Evolutionary conservation across 176 grass and related monocot genomes (phyloP).

Genomic region (Rhynchospora pubera): DNA sequence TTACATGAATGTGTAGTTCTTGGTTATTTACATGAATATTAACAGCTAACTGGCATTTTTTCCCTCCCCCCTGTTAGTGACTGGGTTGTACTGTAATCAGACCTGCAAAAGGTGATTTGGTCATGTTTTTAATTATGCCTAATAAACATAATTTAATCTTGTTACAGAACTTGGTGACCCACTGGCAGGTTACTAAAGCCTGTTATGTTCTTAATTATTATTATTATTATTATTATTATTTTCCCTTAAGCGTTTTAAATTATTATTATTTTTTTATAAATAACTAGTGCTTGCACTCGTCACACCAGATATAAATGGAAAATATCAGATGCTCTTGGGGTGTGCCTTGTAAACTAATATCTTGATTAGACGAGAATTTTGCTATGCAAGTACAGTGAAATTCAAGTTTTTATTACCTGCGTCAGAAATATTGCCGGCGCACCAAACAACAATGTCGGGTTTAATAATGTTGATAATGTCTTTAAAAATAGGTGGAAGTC

Average conservation of each 20-base stretch:
- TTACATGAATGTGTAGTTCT: conserved; percentile 7
- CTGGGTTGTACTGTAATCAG: conserved; percentile 8
- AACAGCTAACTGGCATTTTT: conserved; percentile 23
- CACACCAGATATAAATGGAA: no score
- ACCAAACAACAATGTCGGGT: no score
- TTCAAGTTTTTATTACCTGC: no score
- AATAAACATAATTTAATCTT: conserved; percentile 8
- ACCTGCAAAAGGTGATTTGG: background rate
- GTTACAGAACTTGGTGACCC: background rate
- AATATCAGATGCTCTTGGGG: no score
- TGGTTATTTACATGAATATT: conserved; percentile 10
- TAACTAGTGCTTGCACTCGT: no score
- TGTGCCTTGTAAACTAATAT: no score
- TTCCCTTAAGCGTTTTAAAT: background rate
- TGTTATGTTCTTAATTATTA: background rate
- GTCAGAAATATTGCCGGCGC: no score
- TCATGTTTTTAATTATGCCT: conserved; percentile 2
- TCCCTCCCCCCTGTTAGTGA: background rate
- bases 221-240: background rate
- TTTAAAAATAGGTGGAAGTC: no score
- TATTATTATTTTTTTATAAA: background rate
- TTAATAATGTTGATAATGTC: no score
- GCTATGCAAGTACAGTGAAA: no score
- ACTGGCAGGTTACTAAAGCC: background rate
- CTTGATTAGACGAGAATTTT: no score